Conservation (phyloP, 352 stramenopile genomes). For the Phytophthora litchii region DNA sequence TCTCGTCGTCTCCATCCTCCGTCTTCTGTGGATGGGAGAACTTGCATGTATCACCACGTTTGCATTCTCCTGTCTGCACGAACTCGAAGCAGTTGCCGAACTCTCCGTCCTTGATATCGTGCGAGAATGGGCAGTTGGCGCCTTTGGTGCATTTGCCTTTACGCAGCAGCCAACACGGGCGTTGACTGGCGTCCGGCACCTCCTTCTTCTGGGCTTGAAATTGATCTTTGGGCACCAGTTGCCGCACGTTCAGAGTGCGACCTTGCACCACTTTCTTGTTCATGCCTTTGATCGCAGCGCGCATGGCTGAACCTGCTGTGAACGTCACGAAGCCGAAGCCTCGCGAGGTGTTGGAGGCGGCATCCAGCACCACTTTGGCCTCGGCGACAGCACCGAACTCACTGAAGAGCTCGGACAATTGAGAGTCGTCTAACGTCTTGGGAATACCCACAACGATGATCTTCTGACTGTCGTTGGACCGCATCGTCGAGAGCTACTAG, state of each 20-base stretch:
- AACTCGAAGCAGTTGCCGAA: slow-evolving; percentile 86
- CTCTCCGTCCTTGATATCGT: slow-evolving; percentile 72
- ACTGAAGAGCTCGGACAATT: slow-evolving; percentile 74
- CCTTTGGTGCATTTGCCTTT: slow-evolving; percentile 85
- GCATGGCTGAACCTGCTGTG: slow-evolving; percentile 69
- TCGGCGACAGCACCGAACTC: slow-evolving; percentile 74
- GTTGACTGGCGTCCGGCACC: slow-evolving; percentile 43
- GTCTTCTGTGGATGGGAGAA: slow-evolving; percentile 52
- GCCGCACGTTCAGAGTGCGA: slow-evolving; percentile 75
- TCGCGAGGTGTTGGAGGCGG: slow-evolving; percentile 57
- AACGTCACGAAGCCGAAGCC: slow-evolving; percentile 89
- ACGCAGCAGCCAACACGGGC: slow-evolving; percentile 73
- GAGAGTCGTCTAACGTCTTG: slow-evolving; percentile 74
- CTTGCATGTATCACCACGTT: slow-evolving; percentile 75
- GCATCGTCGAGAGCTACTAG: slow-evolving; percentile 38
- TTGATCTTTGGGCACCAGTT: slow-evolving; percentile 75
- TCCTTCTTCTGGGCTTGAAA: slow-evolving; percentile 57
- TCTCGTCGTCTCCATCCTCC: slow-evolving; percentile 14
- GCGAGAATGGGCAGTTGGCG: slow-evolving; percentile 71
- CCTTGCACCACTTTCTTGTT: slow-evolving; percentile 77
- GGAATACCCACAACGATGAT: slow-evolving; percentile 84
- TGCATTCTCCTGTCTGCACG: slow-evolving; percentile 72
- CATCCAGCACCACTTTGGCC: slow-evolving; percentile 77
- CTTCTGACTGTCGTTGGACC: slow-evolving; percentile 85
- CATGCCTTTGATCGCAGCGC: slow-evolving; percentile 75